Conservation (phyloP, 495 filamentous ascomycete genomes). For the Eremomyces bilateralis region DNA sequence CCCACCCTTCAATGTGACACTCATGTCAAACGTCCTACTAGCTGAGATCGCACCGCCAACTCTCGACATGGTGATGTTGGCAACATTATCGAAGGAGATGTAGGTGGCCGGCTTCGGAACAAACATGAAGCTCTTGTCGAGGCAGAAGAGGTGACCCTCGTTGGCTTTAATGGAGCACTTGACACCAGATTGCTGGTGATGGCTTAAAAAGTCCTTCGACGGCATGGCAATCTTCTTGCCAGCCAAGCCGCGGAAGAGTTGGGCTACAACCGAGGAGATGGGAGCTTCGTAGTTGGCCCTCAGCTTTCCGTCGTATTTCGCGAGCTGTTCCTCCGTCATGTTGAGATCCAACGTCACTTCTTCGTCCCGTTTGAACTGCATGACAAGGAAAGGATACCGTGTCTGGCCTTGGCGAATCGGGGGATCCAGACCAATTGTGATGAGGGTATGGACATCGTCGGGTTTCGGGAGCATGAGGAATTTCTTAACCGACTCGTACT, state of each 20-base stretch:
- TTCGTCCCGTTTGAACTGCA: conserved; percentile 97
- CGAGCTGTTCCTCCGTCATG: conserved; percentile 66
- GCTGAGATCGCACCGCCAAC: conserved; percentile 87
- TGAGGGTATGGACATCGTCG: conserved; percentile 84
- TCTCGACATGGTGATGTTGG: conserved; percentile 80
- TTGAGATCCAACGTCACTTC: conserved; percentile 94
- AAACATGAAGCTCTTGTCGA: conserved; percentile 98
- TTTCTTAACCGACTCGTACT: conserved; percentile 93
- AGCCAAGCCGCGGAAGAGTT: conserved; percentile 81
- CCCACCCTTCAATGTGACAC: conserved; percentile 60
- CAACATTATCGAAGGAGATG: conserved; percentile 77
- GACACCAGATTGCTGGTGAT: conserved; percentile 83
- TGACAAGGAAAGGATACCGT: conserved; percentile 93
- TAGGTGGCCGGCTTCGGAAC: conserved; percentile 96
- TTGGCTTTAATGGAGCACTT: conserved; percentile 99
- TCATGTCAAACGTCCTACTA: conserved; percentile 91
- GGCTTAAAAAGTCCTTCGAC: conserved; percentile 79
- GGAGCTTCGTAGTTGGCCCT: conserved; percentile 75
- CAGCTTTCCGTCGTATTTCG: conserved; percentile 74
- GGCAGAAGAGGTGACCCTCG: conserved; percentile 87
- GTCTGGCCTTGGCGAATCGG: conserved; percentile 95
- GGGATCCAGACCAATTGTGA: conserved; percentile 87
- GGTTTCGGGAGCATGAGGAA: conserved; percentile 97
- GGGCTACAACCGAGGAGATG: conserved; percentile 72
- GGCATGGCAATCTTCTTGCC: conserved; percentile 87